Base-by-base conservation (phyloP, 805 yeast species). In the Saccharomycopsis sp. region DNA sequence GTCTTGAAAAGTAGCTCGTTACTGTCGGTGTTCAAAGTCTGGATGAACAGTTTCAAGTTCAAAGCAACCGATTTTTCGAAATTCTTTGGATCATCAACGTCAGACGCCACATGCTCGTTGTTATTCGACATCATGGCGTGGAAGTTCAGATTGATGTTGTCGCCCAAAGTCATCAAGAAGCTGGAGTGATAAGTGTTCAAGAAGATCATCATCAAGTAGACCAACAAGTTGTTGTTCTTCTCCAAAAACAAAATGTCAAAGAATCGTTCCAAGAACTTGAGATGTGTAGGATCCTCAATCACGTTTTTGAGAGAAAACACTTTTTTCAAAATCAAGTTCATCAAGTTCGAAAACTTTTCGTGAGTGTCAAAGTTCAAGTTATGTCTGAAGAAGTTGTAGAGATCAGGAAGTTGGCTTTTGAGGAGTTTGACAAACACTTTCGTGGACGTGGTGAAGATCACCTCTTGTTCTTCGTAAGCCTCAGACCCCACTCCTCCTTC, bases 1-100 rank as follows among this genome's bases (percentile, higher is more conserved):
- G 12, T 25, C 29, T 46, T 46, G 36, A 46, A 40, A n/a, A 46
- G 36, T 12, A 46, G 29, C 27, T 46, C 47, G 34, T 46, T 42
- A n/a, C 22, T 42, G n/a, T 30, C 30, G 37, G 19, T 34, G 18
- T 43, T 39, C 16, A 44, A 23, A 10, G 30, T 23, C n/a, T 27
- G 21, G 9, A 44, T 34, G 27, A 43, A 43, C n/a, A 16, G 17
- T 21, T 43, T 43, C 23, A 43, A 30, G 23, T 27, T 43, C 13
- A 43, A 15, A 5, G 18, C 25, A 16, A 26, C 9, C 8, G 32
- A 6, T 12, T 21, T 20, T 7, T 34, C 12, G 23, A 34, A n/a
- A 15, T 23, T 19, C n/a, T n/a, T 22, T 10, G 35, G 13, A 26
- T 22, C 22, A n/a, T n/a, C n/a, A n/a, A n/a, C n/a, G n/a, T n/a